Conservation (phyloP, 805 yeast species). For the Komagataella phaffii region DNA sequence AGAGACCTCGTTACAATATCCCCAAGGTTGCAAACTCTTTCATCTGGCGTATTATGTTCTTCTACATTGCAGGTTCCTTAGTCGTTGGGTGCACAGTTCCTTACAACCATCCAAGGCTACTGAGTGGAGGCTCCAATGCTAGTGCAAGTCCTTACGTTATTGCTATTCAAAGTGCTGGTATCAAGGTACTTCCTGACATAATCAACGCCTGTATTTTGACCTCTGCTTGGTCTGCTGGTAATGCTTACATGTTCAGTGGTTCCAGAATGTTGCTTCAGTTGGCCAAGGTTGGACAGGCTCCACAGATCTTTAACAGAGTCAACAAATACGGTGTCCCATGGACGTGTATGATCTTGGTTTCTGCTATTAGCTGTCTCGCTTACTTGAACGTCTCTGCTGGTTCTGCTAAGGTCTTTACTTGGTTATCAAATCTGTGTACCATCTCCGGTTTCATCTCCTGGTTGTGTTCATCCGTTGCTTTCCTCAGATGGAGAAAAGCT, state of each 20-base stretch:
- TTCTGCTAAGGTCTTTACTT: slow-evolving; percentile 40
- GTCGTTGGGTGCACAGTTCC: slow-evolving; percentile 50
- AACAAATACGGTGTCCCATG: slow-evolving; percentile 46
- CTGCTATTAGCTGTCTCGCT: slow-evolving; percentile 29
- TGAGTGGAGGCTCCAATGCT: slow-evolving; percentile 35
- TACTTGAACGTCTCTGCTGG: slow-evolving; percentile 41
- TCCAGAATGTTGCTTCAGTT: slow-evolving; percentile 40
- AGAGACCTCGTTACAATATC: slow-evolving; percentile 43
- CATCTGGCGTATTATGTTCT: slow-evolving; percentile 45
- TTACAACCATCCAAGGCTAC: slow-evolving; percentile 32
- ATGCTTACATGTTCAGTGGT: slow-evolving; percentile 39
- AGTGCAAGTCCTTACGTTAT: slow-evolving; percentile 64
- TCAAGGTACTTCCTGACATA: slow-evolving; percentile 50
- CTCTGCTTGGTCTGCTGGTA: slow-evolving; percentile 39
- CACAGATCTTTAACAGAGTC: slow-evolving; percentile 31
- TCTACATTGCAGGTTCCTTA: slow-evolving; percentile 44
- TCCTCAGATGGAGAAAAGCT: slow-evolving; percentile 54
- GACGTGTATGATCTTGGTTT: slow-evolving; percentile 27
- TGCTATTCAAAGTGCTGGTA: slow-evolving; percentile 52
- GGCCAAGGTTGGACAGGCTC: slow-evolving; percentile 50
- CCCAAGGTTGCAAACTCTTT: slow-evolving; percentile 51
- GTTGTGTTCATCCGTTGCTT: slow-evolving; percentile 34
- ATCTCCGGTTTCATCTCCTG: slow-evolving; percentile 58
- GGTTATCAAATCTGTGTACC: slow-evolving; percentile 55
- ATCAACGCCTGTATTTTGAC: slow-evolving; percentile 62